Evolutionary conservation across 495 filamentous ascomycete genomes (phyloP).

Genomic region (Penicillium herquei): DNA sequence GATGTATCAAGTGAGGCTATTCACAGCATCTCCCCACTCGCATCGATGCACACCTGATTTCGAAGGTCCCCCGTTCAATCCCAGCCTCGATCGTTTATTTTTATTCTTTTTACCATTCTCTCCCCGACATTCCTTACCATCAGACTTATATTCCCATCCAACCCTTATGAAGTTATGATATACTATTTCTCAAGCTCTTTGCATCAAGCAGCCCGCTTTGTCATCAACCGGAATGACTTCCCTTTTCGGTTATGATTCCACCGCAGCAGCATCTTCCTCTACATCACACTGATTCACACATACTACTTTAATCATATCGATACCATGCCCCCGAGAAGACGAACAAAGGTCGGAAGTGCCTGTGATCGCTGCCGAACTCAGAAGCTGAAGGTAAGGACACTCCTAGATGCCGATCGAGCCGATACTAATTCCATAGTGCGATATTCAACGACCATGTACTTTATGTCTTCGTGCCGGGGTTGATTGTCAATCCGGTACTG

Average conservation of each 20-base stretch:
- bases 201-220: too few species aligned
- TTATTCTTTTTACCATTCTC: too few species aligned
- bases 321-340: constrained; percentile 5
- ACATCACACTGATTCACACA: background rate
- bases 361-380: constrained; percentile 13
- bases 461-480: constrained; percentile 9
- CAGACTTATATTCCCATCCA: too few species aligned
- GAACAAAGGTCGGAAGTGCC: constrained; percentile 14
- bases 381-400: constrained; percentile 9
- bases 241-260: background rate
- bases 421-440: constrained; percentile 7
- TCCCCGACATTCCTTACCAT: too few species aligned
- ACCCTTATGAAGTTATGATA: too few species aligned
- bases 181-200: too few species aligned
- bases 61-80: too few species aligned
- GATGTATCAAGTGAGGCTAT: too few species aligned
- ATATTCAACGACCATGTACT: constrained; percentile 16
- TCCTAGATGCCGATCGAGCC: background rate
- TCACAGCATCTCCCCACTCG: too few species aligned
- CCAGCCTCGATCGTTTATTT: too few species aligned
- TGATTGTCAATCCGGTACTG: background rate
- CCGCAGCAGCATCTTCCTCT: too few species aligned
- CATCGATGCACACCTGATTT: too few species aligned
- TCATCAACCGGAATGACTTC: background rate
- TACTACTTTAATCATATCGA: background rate